Base-by-base conservation (phyloP, 2,329 filamentous ascomycete species). In the Pyrenochaeta sp. region DNA sequence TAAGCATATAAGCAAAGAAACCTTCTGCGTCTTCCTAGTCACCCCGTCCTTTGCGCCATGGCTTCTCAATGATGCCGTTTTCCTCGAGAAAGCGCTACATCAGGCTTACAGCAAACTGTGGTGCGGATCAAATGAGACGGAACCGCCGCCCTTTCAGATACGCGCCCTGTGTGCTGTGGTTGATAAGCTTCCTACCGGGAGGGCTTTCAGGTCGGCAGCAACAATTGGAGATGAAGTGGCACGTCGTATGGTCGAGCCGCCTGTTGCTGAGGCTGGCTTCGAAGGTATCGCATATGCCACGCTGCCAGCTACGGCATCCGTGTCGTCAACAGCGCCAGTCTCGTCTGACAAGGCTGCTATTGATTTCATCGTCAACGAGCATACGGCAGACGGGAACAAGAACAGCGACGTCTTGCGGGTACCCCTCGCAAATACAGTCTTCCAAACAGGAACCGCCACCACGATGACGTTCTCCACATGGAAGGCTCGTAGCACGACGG, bases 401-500 rank as follows among this genome's bases (percentile, higher is more conserved):
- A 44, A 37, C 29, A 35, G 41, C 23, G 55, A 66, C 31, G 57
- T 54, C 10, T 42, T 74, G 83, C 48, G 85, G 81, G 5, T 93
- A 1, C 90, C 90, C 1, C 77, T 95, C 21, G 88, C 91, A 35
- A 91, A 92, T 66, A 96, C 91, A 0, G 78, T 92, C 6, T 95
- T 95, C 68, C 84, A 87, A 33, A 94, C 88, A 55, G 89, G 87
- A 40, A 80, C 78, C 21, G 65, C 62, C 30, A 64, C 54, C 18
- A 71, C 69, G 17, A 66, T 74, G 65, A 66, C 54, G 14, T 36
- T 57, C 2, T 67, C 68, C 1, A 58, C 30, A 0, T 76, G 72
- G 71, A 33, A 30, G 45, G 52, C 56, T 12, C 42, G 43, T 27
- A 49, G 50, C 20, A 27, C 40, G 3, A 27, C 4, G 1, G 35